These are phyloP conservation scores for Hypoxylon sp. DNA, from an alignment of 2,329 filamentous ascomycete species.

Conservation along the genomic window DNA sequence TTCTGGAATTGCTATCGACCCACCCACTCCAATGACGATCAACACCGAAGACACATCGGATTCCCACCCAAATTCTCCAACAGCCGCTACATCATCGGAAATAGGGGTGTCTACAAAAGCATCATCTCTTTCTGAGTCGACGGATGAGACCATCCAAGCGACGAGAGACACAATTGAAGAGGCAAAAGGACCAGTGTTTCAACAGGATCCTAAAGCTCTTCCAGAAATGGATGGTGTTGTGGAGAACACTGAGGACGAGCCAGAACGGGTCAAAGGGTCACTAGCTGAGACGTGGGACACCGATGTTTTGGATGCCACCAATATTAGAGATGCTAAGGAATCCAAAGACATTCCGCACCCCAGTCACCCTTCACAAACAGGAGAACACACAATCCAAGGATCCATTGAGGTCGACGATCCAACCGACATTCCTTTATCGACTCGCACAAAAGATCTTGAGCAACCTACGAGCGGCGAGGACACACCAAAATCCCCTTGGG, in stretches of 20 bases:
- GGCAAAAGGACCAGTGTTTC: conserved; percentile 23
- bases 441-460: conserved; percentile 24
- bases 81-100: conserved; percentile 65
- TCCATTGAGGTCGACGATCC: conserved; percentile 39
- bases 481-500: conserved; percentile 43
- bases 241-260: conserved; percentile 14
- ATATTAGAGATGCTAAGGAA: conserved; percentile 43
- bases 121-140: conserved; percentile 73
- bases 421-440: conserved; percentile 11
- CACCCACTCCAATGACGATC: conserved; percentile 53
- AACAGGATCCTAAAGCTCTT: conserved; percentile 27
- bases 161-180: conserved; percentile 52
- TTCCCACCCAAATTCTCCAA: conserved; percentile 70
- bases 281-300: conserved; percentile 36
- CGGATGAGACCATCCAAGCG: conserved; percentile 68
- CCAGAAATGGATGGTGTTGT: conserved; percentile 25
- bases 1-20: conserved; percentile 68
- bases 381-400: conserved; percentile 29
- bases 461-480: conserved; percentile 36
- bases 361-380: conserved; percentile 37
- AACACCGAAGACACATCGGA: conserved; percentile 65
- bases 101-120: conserved; percentile 72
- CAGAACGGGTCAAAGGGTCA: conserved; percentile 30
- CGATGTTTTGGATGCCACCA: conserved; percentile 41
- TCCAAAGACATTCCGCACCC: conserved; percentile 44